Base-by-base conservation (phyloP, 2,329 filamentous ascomycete genomes). In the Cordyceps javanica region DNA sequence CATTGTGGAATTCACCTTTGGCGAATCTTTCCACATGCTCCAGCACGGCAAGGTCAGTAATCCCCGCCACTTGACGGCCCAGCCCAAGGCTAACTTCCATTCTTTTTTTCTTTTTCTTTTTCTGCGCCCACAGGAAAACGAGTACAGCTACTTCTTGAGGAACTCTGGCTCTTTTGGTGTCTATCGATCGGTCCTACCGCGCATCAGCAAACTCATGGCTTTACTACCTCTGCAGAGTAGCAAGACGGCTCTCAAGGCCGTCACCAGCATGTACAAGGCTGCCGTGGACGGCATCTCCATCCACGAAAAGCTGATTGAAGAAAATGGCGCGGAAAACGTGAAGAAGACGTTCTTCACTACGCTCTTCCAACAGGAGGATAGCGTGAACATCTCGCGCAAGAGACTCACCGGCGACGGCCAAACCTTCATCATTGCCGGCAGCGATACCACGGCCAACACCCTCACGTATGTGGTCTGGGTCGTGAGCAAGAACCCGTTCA, bases 381-480 rank as follows among this genome's bases (percentile, higher is more conserved):
- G 67, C 2, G 60, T 62, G 3, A 59, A 59, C 14, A n/a, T 67
- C 9, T 44, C 60, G 1, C 62, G 60, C 7, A 16, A 60, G 1
- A 74, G 79, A 28, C 68, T 79, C 1, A 55, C 62, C 3, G 60
- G 63, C 14, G 73, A 79, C 44, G 77, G 77, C 0, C 67, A 69
- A 5, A 62, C 61, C 0, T 78, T 77, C 59, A 81, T 82, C 52
- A 56, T 77, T 5, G 80, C 78, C 1, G 80, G 80, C 1, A 78
- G 72, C 41, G 79, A 82, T 57, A 82, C 80, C 0, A 81, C 79
- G 0, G 74, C 79, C 1, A 70, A 73, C 13, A 76, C 76, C 0
- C 59, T 82, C 48, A 82, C 78, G 0, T 82, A 80, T 55, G 64
- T 78, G 0, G 62, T 75, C 8, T 81, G 73, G 73, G 61, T 65